These are phyloP conservation scores for Albatrellus sp. DNA, from an alignment of 1,284 basidiomycete species.

Conservation along the genomic window DNA sequence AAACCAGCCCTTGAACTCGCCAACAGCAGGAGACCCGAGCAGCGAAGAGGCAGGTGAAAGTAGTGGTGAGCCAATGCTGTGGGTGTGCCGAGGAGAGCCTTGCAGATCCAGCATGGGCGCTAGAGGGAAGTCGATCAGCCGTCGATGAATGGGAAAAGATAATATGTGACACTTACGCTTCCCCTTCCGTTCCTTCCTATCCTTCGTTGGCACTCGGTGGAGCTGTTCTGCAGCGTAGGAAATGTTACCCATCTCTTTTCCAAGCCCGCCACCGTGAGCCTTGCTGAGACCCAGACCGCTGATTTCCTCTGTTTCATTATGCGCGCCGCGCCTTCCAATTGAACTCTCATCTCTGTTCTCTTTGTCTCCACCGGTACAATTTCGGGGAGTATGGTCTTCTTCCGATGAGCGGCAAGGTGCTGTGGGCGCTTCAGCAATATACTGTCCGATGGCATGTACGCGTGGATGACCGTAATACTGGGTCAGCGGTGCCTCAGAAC, in stretches of 20 bases:
- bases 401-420: too few species aligned
- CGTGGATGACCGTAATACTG: slow-evolving; percentile 4
- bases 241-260: slow-evolving; percentile 38
- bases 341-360: slow-evolving; percentile 1
- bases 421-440: not conserved
- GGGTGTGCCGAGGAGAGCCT: slow-evolving; percentile 9
- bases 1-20: slow-evolving; percentile 75
- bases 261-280: slow-evolving; percentile 12
- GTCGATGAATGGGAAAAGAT: not conserved
- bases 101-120: slow-evolving; percentile 24
- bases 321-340: not conserved
- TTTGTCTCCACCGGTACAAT: slow-evolving; percentile 9
- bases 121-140: slow-evolving; percentile 9
- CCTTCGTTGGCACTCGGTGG: slow-evolving; percentile 22
- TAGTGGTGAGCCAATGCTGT: slow-evolving; percentile 25
- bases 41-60: slow-evolving; percentile 14
- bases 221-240: slow-evolving; percentile 21
- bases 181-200: slow-evolving; percentile 31
- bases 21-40: slow-evolving; percentile 31
- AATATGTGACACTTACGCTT: slow-evolving; percentile 31
- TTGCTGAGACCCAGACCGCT: slow-evolving; percentile 33
- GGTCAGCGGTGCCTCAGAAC: slow-evolving; percentile 8
- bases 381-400: not conserved
- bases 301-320: slow-evolving; percentile 8
- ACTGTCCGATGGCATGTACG: not conserved